Evolutionary conservation across 1,284 basidiomycete genomes (phyloP), one percentile per base, ranked within the genome.

Genomic region (Ganoderma leucocontextum): DNA sequence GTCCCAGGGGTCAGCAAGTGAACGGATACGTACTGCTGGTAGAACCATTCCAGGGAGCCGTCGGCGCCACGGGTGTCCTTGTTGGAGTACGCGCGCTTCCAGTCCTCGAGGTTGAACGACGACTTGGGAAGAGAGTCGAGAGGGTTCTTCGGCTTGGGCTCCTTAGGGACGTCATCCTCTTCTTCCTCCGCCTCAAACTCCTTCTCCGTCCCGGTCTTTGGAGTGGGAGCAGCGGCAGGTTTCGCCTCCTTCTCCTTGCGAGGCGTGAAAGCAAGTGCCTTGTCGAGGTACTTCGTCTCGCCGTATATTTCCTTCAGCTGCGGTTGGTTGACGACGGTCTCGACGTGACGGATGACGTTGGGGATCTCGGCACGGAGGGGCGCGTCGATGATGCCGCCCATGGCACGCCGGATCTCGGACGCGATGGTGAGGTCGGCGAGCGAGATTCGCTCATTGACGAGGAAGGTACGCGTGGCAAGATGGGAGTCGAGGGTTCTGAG

Each of bases 71-170:
- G 90, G 47, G 97, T 98, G 67, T 98, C 97, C 82, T 93, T 92
- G 92, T 99, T 99, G 76, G 96, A 98, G 88, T 99, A 99, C 68
- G 94, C 92, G 64, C 96, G 91, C 85, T 99, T 99, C 95, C 95
- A 98, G 84, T 98, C 96, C 82, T 98, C 97, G 68, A 99, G 91
- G 85, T 96, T 96, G 86, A 98, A 94, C 17, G 88, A 83, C 22
- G 94, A 95, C 85, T 97, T 97, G 75, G 97, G 95, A 66, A 98
- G 89, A 70, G 87, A 86, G 74, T 98, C 97, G 64, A 98, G 91
- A 39, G 97, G 97, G 89, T 98, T 98, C 89, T 97, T 97, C 68
- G 84, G 87, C 83, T 97, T 93, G 75, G 91, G 90, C 78, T 89
- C 89, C 70, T 83, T 83, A 29, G 85, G 85, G 35, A 85, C 79